phyloP scores from a whole-genome alignment of 352 stramenopile genomes.

The Globisporangium abappressorium region DNA sequence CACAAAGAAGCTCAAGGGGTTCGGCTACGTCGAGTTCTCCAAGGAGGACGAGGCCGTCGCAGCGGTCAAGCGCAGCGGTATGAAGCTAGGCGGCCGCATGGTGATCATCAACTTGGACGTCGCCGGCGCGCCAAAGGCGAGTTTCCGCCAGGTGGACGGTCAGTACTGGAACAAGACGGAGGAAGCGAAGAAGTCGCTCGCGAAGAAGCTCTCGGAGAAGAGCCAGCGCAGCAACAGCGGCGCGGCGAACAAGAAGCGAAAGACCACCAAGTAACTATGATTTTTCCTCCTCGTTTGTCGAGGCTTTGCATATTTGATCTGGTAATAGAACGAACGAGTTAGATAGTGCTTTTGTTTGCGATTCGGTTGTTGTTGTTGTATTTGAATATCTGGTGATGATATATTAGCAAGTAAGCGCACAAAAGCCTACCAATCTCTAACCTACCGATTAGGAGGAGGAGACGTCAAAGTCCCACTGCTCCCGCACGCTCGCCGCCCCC shows the following conservation, averaged over 20 bases:
- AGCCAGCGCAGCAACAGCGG: conserved; percentile 32
- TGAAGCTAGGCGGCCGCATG: conserved; percentile 86
- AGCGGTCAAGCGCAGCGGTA: conserved; percentile 73
- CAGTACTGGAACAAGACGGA: conserved; percentile 89
- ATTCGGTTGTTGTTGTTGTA: background rate
- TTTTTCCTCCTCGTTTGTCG: background rate
- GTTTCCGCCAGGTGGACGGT: conserved; percentile 84
- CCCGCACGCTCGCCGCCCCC: conserved; percentile 64
- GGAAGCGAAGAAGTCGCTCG: conserved; percentile 77
- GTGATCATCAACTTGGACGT: conserved; percentile 93
- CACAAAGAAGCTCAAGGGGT: conserved; percentile 95
- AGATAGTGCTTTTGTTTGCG: background rate
- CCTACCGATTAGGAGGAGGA: conserved; percentile 21
- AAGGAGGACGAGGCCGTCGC: conserved; percentile 68
- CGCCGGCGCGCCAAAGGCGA: conserved; percentile 87
- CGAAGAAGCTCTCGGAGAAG: conserved; percentile 69
- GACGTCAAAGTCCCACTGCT: conserved; percentile 83
- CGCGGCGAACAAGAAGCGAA: conserved; percentile 44
- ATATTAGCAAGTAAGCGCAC: background rate
- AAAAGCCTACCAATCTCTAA: background rate
- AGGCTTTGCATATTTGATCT: conserved; percentile 9
- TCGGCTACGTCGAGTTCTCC: conserved; percentile 93
- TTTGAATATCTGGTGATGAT: conserved; percentile 4
- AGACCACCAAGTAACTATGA: conserved; percentile 22
- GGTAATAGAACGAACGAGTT: conserved; percentile 1